Base-by-base conservation (phyloP, 768 basidiomycete species). In the Sutorius australiensis region DNA sequence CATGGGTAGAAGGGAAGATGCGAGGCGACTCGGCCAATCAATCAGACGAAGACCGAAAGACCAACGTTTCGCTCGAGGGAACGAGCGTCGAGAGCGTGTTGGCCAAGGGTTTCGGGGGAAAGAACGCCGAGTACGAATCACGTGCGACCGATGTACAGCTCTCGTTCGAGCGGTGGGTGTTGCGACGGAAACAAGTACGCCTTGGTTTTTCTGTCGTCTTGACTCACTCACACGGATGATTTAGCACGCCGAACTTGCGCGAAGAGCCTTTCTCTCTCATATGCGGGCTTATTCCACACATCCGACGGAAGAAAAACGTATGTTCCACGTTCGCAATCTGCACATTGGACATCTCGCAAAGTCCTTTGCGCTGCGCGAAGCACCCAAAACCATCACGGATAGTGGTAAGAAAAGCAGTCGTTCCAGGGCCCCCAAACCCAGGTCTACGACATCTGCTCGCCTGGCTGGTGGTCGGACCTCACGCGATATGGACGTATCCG, bases 241-340 rank as follows among this genome's bases (percentile, higher is more conserved):
- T 2, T 55, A 98, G 97, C 86, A 95, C 63, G 76, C 83, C 12
- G 76, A 77, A 13, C 67, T 86, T 14, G 93, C 97, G 16, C 82
- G 91, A 28, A 87, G 80, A 61, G 97, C 94, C 0, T 99, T 87
- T 73, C 76, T 83, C 33, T 97, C 95, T 0, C 93, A 95, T 68
- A 84, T 98, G 75, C 82, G 95, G 49, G 97, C 97, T 0, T 99
- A 98, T 69, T 88, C 97, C 30, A 99, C 97, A 0, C 97, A 99
- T 72, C 95, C 97, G 0, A 81, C 89, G 14, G 84, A 86, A 55
- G 97, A 98, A 70, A 99, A 98, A 65, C 86, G 92, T 58, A 91
- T 98, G 48, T 99, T 99, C 76, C 95, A 98, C 70, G 85, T 98
- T 54, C 88, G 89, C 14, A 83, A 95, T 66, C 78, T 98, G 9